Evolutionary conservation across 306 rosid genomes (phyloP), one percentile per base, ranked within the genome.

Genomic region (Cyamopsis tetragonoloba): DNA sequence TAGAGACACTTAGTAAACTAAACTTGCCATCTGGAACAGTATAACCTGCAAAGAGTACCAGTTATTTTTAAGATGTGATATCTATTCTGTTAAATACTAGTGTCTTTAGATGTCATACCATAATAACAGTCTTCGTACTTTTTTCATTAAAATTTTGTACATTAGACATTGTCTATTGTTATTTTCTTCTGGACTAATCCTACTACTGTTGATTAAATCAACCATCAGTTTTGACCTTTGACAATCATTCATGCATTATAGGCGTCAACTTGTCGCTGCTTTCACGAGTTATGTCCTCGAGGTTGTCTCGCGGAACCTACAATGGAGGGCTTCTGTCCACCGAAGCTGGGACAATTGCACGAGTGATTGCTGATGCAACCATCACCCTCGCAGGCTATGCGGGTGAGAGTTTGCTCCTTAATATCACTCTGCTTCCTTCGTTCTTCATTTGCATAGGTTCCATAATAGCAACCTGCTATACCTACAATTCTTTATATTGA

Each of bases 231-330:
- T n/a, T n/a, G n/a, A n/a, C n/a, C n/a, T n/a, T n/a, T n/a, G n/a
- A 31, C 4, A 14, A 55, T 55, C 23, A 15, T 30, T 30, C 23
- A 15, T 58, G 65, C 20, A 32, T 26, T 64, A 31, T 82, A 91
- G 97, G 97, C 18, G 91, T 91, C 14, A 91, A 91, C 81, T 75
- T 91, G 76, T 81, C 97, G 32, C 97, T 91, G 13, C 90, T 91
- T 46, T 91, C 97, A 1, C 77, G 95, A 77, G 97, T 91, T 11
- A 91, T 91, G 97, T 88, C 97, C 15, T 84, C 97, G 2, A 77
- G 97, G 75, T 95, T 91, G 56, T 86, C 97, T 19, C 92, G 95
- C 1, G 97, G 97, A 53, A 91, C 97, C 26, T 91, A 82, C 30
- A 91, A 91, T 24, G 91, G 91, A 2, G 97, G 97, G 27, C 72